Evolutionary conservation across 1,284 basidiomycete genomes (phyloP).

Genomic region (Violaceomyces palustris): DNA sequence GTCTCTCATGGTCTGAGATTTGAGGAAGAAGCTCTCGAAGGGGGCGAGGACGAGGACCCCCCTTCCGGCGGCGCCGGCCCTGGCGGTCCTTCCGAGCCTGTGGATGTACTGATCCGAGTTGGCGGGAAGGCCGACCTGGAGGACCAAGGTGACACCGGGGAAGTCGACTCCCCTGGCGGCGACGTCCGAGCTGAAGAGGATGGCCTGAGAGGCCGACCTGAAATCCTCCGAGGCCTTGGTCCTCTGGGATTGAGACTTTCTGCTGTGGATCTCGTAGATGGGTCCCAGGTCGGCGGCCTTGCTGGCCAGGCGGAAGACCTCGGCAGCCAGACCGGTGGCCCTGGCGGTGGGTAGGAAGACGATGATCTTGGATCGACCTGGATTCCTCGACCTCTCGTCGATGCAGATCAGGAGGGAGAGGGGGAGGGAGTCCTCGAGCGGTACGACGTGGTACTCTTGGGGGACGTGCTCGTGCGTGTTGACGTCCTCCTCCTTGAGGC

Average conservation of each 20-base stretch:
- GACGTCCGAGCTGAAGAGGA: slow-evolving; percentile 83
- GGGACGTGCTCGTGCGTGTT: slow-evolving; percentile 67
- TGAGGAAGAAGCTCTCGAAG: slow-evolving; percentile 61
- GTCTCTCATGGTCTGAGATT: slow-evolving; percentile 54
- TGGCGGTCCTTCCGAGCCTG: slow-evolving; percentile 58
- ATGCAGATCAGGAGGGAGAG: slow-evolving; percentile 54
- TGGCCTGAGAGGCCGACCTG: slow-evolving; percentile 57
- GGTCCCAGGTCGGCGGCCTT: slow-evolving; percentile 8
- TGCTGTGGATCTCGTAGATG: slow-evolving; percentile 36
- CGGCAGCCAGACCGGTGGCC: slow-evolving; percentile 61
- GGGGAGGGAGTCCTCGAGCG: slow-evolving; percentile 55
- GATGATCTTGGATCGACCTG: slow-evolving; percentile 33
- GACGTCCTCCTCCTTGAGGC: slow-evolving; percentile 62
- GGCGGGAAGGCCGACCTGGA: slow-evolving; percentile 58
- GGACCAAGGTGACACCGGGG: slow-evolving; percentile 57
- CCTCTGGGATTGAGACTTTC: slow-evolving; percentile 29
- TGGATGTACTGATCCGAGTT: slow-evolving; percentile 51
- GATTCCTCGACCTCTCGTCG: slow-evolving; percentile 48
- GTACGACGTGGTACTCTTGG: slow-evolving; percentile 58
- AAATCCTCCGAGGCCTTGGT: slow-evolving; percentile 55
- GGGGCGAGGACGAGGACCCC: slow-evolving; percentile 63
- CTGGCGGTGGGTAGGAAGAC: slow-evolving; percentile 68
- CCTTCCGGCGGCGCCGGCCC: slow-evolving; percentile 57
- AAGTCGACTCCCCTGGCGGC: slow-evolving; percentile 73
- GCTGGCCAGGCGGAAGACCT: slow-evolving; percentile 30